Evolutionary conservation across 768 basidiomycete genomes (phyloP).

Genomic region (Rhodosporidiobolus odoratus): DNA sequence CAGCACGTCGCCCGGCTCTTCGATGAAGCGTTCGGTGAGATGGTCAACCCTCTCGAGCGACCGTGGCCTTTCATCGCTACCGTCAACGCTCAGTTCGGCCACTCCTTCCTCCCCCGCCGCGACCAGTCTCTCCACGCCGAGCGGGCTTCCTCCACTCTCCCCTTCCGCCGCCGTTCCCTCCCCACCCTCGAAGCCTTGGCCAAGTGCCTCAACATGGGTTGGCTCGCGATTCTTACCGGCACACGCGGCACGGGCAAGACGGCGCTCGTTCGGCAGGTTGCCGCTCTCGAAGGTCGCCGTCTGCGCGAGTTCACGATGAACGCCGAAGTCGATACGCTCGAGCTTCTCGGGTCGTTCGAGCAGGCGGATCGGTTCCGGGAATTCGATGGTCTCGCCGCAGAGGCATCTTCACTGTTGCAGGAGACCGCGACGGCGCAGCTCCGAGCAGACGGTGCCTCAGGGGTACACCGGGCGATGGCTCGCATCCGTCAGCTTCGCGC

Average conservation of each 20-base stretch:
- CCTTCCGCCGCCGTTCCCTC: constrained; percentile 60
- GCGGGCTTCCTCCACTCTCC: constrained; percentile 46
- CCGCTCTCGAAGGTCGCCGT: constrained; percentile 62
- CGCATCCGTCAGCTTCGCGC: constrained; percentile 10
- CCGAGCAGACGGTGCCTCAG: not conserved
- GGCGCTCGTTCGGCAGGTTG: constrained; percentile 62
- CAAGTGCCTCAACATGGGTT: constrained; percentile 65
- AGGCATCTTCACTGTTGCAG: constrained; percentile 14
- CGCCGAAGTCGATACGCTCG: constrained; percentile 82
- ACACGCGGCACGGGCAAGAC: constrained; percentile 71
- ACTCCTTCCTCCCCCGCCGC: constrained; percentile 50
- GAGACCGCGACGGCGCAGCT: constrained; percentile 10
- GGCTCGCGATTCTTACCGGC: constrained; percentile 86
- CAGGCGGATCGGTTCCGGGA: constrained; percentile 59
- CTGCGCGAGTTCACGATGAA: constrained; percentile 74
- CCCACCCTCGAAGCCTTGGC: constrained; percentile 68
- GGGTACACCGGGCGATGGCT: constrained; percentile 7
- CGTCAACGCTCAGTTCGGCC: constrained; percentile 60
- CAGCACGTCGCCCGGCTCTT: constrained; percentile 46
- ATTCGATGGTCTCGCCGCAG: constrained; percentile 20
- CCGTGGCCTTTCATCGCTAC: constrained; percentile 44
- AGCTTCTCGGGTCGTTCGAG: constrained; percentile 92
- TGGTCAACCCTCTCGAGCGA: constrained; percentile 54
- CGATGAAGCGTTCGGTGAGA: constrained; percentile 44
- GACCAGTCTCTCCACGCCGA: constrained; percentile 43